Evolutionary conservation across 1,139 yeast species (phyloP).

Genomic region (Scheffersomyces stambukii): DNA sequence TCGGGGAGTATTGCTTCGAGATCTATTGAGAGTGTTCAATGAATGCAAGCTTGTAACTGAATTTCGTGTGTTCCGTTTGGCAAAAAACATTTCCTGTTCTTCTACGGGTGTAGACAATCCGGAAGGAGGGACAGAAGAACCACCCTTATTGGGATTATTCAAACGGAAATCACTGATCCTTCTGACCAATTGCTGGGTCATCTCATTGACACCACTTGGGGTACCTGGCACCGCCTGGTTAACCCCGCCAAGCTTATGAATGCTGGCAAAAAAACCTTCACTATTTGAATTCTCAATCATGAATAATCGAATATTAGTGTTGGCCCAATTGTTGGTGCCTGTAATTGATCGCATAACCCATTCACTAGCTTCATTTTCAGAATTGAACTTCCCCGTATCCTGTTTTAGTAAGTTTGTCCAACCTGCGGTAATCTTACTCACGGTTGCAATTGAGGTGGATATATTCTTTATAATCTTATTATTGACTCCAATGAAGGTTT

Average conservation of each 20-base stretch:
- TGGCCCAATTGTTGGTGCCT: slow-evolving; percentile 53
- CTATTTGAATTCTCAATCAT: slow-evolving; percentile 39
- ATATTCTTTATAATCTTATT: slow-evolving; percentile 26
- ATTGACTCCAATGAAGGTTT: slow-evolving; percentile 3
- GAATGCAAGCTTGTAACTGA: slow-evolving; percentile 42
- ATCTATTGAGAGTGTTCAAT: slow-evolving; percentile 37
- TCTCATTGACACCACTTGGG: slow-evolving; percentile 48
- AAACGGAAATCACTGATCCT: slow-evolving; percentile 45
- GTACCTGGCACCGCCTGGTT: slow-evolving; percentile 23
- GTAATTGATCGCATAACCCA: slow-evolving; percentile 27
- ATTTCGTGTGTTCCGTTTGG: slow-evolving; percentile 18
- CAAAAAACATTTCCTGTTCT: slow-evolving; percentile 23
- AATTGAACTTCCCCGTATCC: slow-evolving; percentile 8
- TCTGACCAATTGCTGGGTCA: slow-evolving; percentile 45
- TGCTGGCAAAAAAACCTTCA: slow-evolving; percentile 35
- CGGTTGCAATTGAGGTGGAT: slow-evolving; percentile 39
- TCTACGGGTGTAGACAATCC: slow-evolving; percentile 26
- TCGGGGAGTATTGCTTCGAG: slow-evolving; percentile 32
- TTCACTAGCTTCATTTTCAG: slow-evolving; percentile 6
- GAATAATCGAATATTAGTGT: slow-evolving; percentile 61
- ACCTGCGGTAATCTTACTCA: slow-evolving; percentile 41
- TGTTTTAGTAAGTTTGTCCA: slow-evolving; percentile 32
- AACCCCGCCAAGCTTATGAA: slow-evolving; percentile 12
- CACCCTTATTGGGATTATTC: slow-evolving; percentile 18
- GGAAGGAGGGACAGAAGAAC: slow-evolving; percentile 21